Conservation (phyloP, 805 yeast species). For the Hanseniaspora occidentalis region DNA sequence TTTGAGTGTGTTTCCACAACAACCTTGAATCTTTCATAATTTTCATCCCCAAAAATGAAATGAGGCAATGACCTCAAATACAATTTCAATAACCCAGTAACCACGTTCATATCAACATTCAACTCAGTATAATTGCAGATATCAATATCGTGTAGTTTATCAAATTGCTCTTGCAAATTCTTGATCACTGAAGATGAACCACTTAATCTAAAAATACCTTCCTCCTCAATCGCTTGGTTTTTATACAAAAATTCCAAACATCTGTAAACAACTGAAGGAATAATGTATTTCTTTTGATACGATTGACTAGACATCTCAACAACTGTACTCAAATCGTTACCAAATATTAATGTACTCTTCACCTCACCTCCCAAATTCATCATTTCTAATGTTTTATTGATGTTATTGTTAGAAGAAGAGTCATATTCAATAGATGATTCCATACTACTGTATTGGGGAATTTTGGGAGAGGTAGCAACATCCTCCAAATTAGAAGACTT, state of each 20-base stretch:
- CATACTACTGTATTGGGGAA: not conserved
- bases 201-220: slow-evolving; percentile 82
- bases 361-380: slow-evolving; percentile 16
- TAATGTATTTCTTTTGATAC: slow-evolving; percentile 24
- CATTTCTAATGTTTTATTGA: slow-evolving; percentile 20
- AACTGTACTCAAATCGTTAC: slow-evolving; percentile 45
- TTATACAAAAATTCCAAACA: slow-evolving; percentile 57
- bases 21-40: slow-evolving; percentile 27
- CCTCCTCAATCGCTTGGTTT: slow-evolving; percentile 67
- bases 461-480: not conserved
- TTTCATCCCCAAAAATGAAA: slow-evolving; percentile 49
- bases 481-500: slow-evolving; percentile 11
- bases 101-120: slow-evolving; percentile 62
- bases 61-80: slow-evolving; percentile 69
- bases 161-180: slow-evolving; percentile 55
- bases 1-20: slow-evolving; percentile 23
- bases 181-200: slow-evolving; percentile 76
- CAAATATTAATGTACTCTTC: slow-evolving; percentile 40
- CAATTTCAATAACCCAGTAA: slow-evolving; percentile 74
- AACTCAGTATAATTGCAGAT: slow-evolving; percentile 32
- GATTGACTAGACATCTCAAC: slow-evolving; percentile 36
- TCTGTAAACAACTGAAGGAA: slow-evolving; percentile 66
- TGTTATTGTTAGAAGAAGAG: slow-evolving; percentile 10
- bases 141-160: slow-evolving; percentile 56
- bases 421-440: not conserved